Evolutionary conservation across 2,329 filamentous ascomycete genomes (phyloP), one percentile per base, ranked within the genome.

Genomic region (Aspergillus caelatus): DNA sequence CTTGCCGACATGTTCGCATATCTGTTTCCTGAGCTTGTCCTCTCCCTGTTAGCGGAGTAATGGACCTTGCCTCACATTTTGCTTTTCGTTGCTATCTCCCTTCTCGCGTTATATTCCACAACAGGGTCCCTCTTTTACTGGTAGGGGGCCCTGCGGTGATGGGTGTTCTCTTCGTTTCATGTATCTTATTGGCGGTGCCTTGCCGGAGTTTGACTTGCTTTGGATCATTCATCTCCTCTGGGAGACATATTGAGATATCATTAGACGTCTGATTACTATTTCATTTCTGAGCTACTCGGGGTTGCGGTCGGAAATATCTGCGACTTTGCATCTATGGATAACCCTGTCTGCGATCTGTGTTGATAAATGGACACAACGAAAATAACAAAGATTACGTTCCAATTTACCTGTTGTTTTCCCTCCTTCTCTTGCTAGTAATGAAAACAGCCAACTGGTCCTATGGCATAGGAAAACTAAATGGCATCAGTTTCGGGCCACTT

Each of bases 101-200:
- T 32, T 52, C 46, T 50, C 23, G 23, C 26, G 48, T 52, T 52
- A 10, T 52, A 34, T 48, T 48, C 28, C 34, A 36, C 52, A 39
- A 48, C 23, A 16, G 52, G 52, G 30, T 36, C 30, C 52, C 34
- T 32, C 52, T n/a, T 28, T 60, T 16, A 23, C 11, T 32, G 45
- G 58, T 23, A 58, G 14, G 32, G 45, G 57, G 53, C 45, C 58
- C 58, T 52, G 45, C 21, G 46, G 39, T 59, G 32, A 43, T 58
- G 32, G 39, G 57, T 57, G 54, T 60, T 61, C 46, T 59, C 65
- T 61, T 58, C 56, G 62, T 67, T 69, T 69, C 65, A 67, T 75
- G 72, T 74, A 75, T 66, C 71, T 65, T 74, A 71, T 68, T 60
- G 43, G 54, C n/a, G 66, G 68, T 65, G 64, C 66, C 66, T 65